These are phyloP conservation scores for Populus alba DNA, from an alignment of 345 rosid genomes.

Conservation along the genomic window DNA sequence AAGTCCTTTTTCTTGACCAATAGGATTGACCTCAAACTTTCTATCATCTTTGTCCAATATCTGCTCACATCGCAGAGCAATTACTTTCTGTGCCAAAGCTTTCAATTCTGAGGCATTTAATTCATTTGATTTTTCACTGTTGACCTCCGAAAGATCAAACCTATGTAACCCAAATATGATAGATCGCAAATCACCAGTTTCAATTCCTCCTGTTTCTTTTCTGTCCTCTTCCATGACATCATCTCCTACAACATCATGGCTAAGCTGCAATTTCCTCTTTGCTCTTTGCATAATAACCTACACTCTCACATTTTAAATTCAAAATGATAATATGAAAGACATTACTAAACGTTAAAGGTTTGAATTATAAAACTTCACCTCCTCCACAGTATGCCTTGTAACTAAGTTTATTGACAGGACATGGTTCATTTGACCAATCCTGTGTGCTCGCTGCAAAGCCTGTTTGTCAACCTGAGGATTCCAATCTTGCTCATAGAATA, in stretches of 20 bases:
- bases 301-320: conserved; percentile 7
- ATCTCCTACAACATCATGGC: conserved; percentile 69
- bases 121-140: conserved; percentile 42
- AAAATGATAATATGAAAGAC: conserved; percentile 1
- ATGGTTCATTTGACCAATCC: conserved; percentile 86
- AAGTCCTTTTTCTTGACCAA: conserved; percentile 24
- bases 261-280: conserved; percentile 73
- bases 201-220: conserved; percentile 47
- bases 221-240: conserved; percentile 36
- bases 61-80: conserved; percentile 51
- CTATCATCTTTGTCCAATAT: conserved; percentile 37
- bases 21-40: conserved; percentile 50
- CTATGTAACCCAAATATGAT: conserved; percentile 67
- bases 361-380: conserved; percentile 43
- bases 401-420: conserved; percentile 81
- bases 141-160: conserved; percentile 53
- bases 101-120: conserved; percentile 49
- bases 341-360: neutral
- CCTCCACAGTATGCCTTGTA: conserved; percentile 62
- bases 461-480: conserved; percentile 94
- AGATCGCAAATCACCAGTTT: conserved; percentile 54
- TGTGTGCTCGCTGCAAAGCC: conserved; percentile 88
- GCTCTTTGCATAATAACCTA: conserved; percentile 86
- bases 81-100: conserved; percentile 59
- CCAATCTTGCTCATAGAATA: conserved; percentile 95